Evolutionary conservation across 441 rosid species (phyloP), one percentile per base, ranked within the genome.

Genomic region (Euphorbia celastroides): DNA sequence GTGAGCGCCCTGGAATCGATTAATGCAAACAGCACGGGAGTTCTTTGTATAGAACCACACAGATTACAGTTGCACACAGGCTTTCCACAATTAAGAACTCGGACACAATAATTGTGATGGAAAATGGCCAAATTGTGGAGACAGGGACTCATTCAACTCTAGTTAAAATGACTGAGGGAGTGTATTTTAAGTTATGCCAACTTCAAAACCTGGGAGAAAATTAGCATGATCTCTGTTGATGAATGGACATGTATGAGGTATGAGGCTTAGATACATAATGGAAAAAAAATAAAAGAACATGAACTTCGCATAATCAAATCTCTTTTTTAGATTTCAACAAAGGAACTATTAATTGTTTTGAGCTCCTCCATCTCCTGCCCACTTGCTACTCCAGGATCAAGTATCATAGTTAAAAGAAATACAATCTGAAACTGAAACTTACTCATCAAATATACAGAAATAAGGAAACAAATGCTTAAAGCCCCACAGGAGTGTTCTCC

Each of bases 361-460:
- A 92, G 93, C 80, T 84, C 82, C 79, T 85, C 87, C 80, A 87
- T 73, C 84, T 92, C 96, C 69, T 78, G 89, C 62, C 74, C 76
- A 48, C 62, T 75, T 42, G 89, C 87, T 65, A 87, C 81, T 71
- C 94, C 94, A 60, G 78, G 74, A 72, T 92, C 96, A 62, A 92
- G 68, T 83, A 86, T 67, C 94, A 86, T 41, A 88, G 68, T 96
- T 86, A 70, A 75, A 19, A 70, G 13, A 68, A 50, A 62, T 26
- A 64, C 14, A 63, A 57, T 10, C 69, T 44, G 62, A 81, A 77
- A 70, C 61, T 38, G 65, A 81, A 77, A 70, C 57, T 28, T 75
- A 62, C 52, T 22, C 52, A 50, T 34, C 1, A 56, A 42, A 63
- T 16, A 38, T 68, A 46, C 64, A 25, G 34, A 63, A 62, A n/a